phyloP scores from a whole-genome alignment of 1,284 basidiomycete species.

The Moniliophthora roreri region DNA sequence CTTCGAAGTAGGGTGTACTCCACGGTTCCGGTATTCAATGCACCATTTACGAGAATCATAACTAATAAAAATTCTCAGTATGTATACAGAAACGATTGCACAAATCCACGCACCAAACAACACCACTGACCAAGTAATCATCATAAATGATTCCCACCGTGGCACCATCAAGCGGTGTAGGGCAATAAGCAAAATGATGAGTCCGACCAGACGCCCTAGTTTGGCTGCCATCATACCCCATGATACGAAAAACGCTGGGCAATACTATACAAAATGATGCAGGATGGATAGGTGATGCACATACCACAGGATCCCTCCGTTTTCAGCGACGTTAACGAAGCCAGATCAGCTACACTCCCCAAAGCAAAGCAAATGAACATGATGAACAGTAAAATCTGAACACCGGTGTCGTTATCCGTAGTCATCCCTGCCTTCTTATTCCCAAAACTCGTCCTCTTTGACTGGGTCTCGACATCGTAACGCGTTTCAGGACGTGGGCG shows the following conservation, averaged over 20 bases:
- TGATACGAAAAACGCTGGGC: neutral
- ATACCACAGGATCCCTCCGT: neutral
- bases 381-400: neutral
- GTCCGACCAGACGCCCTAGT: neutral
- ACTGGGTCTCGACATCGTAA: neutral
- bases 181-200: neutral
- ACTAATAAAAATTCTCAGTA: neutral
- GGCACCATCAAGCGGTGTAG: neutral
- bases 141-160: neutral
- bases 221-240: conserved; percentile 2
- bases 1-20: neutral
- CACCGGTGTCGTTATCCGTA: neutral
- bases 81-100: neutral
- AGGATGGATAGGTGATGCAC: neutral
- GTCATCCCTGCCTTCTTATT: no score
- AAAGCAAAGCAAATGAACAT: conserved; percentile 1
- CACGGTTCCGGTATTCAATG: neutral
- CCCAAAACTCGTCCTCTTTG: neutral
- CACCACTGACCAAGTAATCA: neutral
- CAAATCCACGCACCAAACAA: neutral
- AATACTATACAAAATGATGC: neutral
- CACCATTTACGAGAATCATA: neutral
- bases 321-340: neutral
- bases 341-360: neutral
- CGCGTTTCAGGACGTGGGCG: neutral